Conservation (phyloP, 768 basidiomycete species). For the Naganishia randhawae region DNA sequence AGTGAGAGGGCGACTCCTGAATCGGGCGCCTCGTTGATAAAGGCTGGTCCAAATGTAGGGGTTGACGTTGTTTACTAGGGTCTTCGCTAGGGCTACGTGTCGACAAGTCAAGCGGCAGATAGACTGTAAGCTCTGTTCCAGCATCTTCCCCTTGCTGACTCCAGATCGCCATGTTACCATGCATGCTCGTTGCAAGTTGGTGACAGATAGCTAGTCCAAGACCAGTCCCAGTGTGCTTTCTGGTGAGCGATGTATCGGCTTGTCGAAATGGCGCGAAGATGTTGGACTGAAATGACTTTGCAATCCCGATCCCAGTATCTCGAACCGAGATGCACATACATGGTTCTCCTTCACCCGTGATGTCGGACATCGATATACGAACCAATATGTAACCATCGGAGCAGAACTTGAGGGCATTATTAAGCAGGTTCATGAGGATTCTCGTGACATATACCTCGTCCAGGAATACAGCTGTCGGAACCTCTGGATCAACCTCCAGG, state of each 20-base stretch:
- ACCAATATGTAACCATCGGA: conserved; percentile 25
- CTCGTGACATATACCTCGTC: conserved; percentile 27
- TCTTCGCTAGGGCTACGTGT: background rate
- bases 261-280: conserved; percentile 24
- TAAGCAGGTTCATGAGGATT: conserved; percentile 27
- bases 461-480: conserved; percentile 10
- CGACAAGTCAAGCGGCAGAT: conserved; percentile 15
- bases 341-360: background rate
- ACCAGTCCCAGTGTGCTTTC: conserved; percentile 24
- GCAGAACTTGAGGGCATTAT: conserved; percentile 26
- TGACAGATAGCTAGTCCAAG: conserved; percentile 24
- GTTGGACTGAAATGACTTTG: background rate
- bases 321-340: conserved; percentile 15
- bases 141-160: conserved; percentile 23
- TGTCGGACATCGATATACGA: conserved; percentile 8
- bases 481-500: conserved; percentile 13
- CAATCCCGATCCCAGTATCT: conserved; percentile 25
- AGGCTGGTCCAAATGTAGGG: conserved; percentile 5
- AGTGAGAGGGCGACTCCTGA: background rate
- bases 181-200: conserved; percentile 23
- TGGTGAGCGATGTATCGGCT: conserved; percentile 19
- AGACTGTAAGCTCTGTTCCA: conserved; percentile 20
- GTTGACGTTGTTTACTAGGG: background rate
- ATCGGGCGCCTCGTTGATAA: conserved; percentile 1
- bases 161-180: conserved; percentile 26